Evolutionary conservation across 257 asterid species (phyloP), one percentile per base, ranked within the genome.

Genomic region (Fraxinus quadrangulata): DNA sequence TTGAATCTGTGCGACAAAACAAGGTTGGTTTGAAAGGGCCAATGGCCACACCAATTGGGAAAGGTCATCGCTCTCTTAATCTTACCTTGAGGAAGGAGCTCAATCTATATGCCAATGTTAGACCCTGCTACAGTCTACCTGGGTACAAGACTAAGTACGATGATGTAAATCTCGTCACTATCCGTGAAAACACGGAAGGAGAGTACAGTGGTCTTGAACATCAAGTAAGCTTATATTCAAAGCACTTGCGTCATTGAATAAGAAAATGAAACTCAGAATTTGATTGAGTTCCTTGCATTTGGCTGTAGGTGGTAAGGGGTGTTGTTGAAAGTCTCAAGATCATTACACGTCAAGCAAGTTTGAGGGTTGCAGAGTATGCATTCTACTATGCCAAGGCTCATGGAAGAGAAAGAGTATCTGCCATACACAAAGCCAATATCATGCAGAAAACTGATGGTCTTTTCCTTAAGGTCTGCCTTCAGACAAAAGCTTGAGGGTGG

Each of bases 381-480:
- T 94, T 94, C 85, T 87, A 91, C 80, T 94, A 94, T 85, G 99
- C 99, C 82, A 87, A 94, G 88, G 66, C 90, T 81, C 96, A 94
- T 78, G 99, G 97, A 80, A 89, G 99, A 54, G 81, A 92, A 73
- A 89, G 97, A 88, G 99, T 94, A 45, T 91, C 99, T 73, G 99
- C 97, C 1, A 91, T 94, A n/a, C 99, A 94, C 80, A 94, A 94
- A 86, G 99, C 99, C 81, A 94, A 94, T 77, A 94, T 94, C 91
- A 94, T 94, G 99, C 97, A 92, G 86, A 94, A 92, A 87, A 92
- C 99, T 73, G 99, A 94, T 21, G 99, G 99, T 75, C 99, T 94
- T 84, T 94, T 94, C 88, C 97, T 94, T 67, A 91, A 92, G 97
- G 98, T 94, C 61, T 75, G 76, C 79, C 33, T 73, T 83, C 67